These are phyloP conservation scores for Pyrus pyrifolia DNA, from an alignment of 306 rosid species.

Conservation along the genomic window DNA sequence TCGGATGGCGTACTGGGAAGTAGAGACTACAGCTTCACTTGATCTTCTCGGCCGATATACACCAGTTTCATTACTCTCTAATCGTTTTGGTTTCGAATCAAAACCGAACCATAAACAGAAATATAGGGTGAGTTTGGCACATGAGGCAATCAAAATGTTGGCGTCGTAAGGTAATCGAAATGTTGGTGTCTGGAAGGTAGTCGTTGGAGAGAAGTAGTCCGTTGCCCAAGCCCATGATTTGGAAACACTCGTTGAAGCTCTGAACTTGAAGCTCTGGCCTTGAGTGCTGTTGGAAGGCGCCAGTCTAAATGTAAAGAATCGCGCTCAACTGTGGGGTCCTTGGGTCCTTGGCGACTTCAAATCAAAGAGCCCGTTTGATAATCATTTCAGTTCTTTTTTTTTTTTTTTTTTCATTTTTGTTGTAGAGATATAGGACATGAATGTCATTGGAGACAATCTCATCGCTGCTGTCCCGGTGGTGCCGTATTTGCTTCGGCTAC, in stretches of 20 bases:
- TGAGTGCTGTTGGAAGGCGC: neutral
- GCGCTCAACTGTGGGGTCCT: neutral
- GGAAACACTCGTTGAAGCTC: neutral
- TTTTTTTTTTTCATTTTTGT: too few relatives aligned
- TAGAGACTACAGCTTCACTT: neutral
- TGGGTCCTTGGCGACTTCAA: neutral
- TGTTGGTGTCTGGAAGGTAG: neutral
- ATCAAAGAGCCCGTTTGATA: too few relatives aligned
- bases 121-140: neutral
- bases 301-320: neutral
- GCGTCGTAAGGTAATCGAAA: too few relatives aligned
- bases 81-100: neutral
- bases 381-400: too few relatives aligned
- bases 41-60: neutral
- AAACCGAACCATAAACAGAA: constrained; percentile 4
- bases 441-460: too few relatives aligned
- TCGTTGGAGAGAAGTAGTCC: constrained; percentile 1
- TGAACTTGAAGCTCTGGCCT: constrained; percentile 2
- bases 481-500: too few relatives aligned
- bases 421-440: too few relatives aligned
- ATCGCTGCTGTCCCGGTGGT: too few relatives aligned
- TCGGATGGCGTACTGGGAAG: too few relatives aligned
- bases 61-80: constrained; percentile 2
- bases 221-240: neutral
- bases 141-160: neutral